These are phyloP conservation scores for Penicillium olsonii DNA, from an alignment of 2,329 filamentous ascomycete species.

Conservation along the genomic window DNA sequence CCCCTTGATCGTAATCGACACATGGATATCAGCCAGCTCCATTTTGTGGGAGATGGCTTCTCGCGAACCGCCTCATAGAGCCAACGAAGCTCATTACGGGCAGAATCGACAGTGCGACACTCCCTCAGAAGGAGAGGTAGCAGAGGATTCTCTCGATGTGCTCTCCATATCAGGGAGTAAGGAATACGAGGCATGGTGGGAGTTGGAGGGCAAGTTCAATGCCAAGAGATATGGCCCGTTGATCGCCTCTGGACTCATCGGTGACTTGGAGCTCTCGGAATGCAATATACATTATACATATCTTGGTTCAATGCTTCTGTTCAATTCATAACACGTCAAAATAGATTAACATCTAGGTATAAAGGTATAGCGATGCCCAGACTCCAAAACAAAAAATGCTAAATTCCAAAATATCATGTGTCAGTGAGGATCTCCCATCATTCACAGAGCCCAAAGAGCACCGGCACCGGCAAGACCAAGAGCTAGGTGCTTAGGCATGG, in stretches of 20 bases:
- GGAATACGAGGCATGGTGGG: constrained; percentile 47
- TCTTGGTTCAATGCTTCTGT: neutral
- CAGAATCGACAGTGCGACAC: constrained; percentile 47
- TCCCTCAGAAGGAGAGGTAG: constrained; percentile 45
- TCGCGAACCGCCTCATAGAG: constrained; percentile 39
- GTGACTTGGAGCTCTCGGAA: no score
- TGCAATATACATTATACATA: no score
- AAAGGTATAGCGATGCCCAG: constrained; percentile 8
- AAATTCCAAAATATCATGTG: neutral
- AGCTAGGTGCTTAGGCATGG: constrained; percentile 18
- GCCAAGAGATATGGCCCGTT: constrained; percentile 3
- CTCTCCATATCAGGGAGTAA: constrained; percentile 37
- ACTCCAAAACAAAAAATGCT: constrained; percentile 16
- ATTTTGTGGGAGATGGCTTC: constrained; percentile 16
- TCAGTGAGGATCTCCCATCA: no score
- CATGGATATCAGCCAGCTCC: constrained; percentile 38
- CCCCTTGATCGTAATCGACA: constrained; percentile 56
- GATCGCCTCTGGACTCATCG: no score
- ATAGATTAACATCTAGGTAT: constrained; percentile 1
- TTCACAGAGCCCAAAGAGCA: constrained; percentile 24
- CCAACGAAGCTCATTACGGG: constrained; percentile 51
- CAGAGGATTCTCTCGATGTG: constrained; percentile 37
- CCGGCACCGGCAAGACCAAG: constrained; percentile 27
- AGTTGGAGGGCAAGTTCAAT: neutral
- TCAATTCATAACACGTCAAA: constrained; percentile 10